Evolutionary conservation across 495 filamentous ascomycete genomes (phyloP).

Genomic region (Hypomontagnella monticulosa): DNA sequence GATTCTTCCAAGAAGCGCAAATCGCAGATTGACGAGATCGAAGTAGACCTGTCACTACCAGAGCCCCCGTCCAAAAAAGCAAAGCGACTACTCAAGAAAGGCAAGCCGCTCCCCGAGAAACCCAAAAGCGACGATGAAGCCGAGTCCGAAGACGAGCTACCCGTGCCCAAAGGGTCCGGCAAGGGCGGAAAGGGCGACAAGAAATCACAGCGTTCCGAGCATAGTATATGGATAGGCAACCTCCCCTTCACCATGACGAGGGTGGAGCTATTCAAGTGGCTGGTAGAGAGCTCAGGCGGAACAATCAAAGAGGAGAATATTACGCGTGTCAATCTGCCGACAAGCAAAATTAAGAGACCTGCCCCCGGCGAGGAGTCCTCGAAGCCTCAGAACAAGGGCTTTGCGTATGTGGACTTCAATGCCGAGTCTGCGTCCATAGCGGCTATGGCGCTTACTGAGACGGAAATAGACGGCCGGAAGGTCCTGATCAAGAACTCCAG

Average conservation of each 20-base stretch:
- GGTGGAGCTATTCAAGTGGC: slow-evolving; percentile 75
- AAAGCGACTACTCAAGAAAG: slow-evolving; percentile 81
- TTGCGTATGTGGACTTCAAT: slow-evolving; percentile 94
- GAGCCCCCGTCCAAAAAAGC: slow-evolving; percentile 95
- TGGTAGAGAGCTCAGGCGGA: slow-evolving; percentile 71
- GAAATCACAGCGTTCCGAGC: slow-evolving; percentile 72
- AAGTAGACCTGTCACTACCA: slow-evolving; percentile 86
- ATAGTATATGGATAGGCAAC: slow-evolving; percentile 97
- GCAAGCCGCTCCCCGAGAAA: slow-evolving; percentile 60
- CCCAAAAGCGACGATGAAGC: slow-evolving; percentile 56
- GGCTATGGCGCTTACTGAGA: slow-evolving; percentile 83
- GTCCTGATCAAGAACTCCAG: slow-evolving; percentile 93
- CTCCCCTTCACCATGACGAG: slow-evolving; percentile 81
- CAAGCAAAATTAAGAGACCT: slow-evolving; percentile 50
- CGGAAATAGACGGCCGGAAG: slow-evolving; percentile 74
- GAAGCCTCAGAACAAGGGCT: slow-evolving; percentile 74
- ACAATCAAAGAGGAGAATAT: slow-evolving; percentile 74
- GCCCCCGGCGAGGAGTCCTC: slow-evolving; percentile 54
- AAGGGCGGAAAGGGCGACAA: slow-evolving; percentile 49
- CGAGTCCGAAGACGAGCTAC: slow-evolving; percentile 45
- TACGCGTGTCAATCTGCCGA: slow-evolving; percentile 84
- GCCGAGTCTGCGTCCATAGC: slow-evolving; percentile 70
- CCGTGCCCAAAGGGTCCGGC: slow-evolving; percentile 43
- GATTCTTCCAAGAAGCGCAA: slow-evolving; percentile 72
- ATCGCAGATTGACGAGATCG: slow-evolving; percentile 76